These are phyloP conservation scores for Rhizopogon salebrosus DNA, from an alignment of 768 basidiomycete species.

Conservation along the genomic window DNA sequence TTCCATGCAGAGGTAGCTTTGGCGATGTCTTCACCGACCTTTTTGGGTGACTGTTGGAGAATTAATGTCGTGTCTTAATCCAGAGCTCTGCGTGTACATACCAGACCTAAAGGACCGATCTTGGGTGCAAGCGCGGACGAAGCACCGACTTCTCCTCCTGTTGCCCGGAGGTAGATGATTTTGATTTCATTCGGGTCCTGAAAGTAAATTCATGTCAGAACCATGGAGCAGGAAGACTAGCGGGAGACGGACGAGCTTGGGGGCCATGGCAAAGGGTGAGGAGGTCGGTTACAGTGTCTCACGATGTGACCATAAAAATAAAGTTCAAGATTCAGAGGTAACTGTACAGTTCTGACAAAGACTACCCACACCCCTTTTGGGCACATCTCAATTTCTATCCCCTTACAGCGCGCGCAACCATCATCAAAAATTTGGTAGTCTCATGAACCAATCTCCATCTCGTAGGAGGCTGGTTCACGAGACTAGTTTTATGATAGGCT, in stretches of 20 bases:
- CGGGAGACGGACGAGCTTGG: constrained; percentile 57
- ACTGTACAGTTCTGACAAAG: constrained; percentile 1
- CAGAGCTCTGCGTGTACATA: constrained; percentile 36
- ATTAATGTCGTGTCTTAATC: too few species aligned
- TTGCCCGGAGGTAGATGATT: constrained; percentile 97
- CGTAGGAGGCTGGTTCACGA: too few species aligned
- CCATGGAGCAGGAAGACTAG: too few species aligned
- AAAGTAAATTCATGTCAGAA: constrained; percentile 1
- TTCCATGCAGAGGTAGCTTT: constrained; percentile 99
- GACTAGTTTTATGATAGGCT: too few species aligned
- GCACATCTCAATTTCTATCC: too few species aligned
- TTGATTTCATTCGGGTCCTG: constrained; percentile 98
- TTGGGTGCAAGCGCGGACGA: constrained; percentile 98
- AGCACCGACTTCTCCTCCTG: constrained; percentile 99
- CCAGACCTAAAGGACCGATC: constrained; percentile 99
- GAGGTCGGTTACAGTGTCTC: constrained; percentile 13
- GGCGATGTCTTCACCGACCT: constrained; percentile 99
- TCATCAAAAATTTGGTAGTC: too few species aligned
- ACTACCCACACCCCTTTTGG: too few species aligned
- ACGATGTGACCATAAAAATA: neutral
- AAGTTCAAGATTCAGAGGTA: constrained; percentile 1
- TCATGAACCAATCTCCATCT: too few species aligned
- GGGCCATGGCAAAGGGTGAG: constrained; percentile 52
- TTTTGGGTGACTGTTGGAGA: constrained; percentile 85
- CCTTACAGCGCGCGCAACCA: too few species aligned